phyloP scores from a whole-genome alignment of 2,329 filamentous ascomycete genomes.

The Phaeosphaeriaceae sp. region DNA sequence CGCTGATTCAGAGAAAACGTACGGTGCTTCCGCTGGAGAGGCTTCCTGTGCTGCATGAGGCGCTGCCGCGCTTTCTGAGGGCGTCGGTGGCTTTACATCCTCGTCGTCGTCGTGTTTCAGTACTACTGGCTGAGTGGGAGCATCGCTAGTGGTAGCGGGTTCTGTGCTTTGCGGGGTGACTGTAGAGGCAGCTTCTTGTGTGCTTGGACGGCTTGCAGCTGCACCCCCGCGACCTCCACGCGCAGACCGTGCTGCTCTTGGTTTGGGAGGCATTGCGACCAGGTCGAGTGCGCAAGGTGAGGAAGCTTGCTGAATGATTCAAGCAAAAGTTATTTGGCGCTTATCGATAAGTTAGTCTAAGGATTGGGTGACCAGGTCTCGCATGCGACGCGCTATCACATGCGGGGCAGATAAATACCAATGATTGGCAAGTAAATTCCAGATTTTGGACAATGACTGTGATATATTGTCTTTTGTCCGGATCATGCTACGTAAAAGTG shows the following conservation, averaged over 20 bases:
- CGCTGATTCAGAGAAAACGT: slow-evolving; percentile 2
- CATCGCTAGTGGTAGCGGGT: slow-evolving; percentile 11
- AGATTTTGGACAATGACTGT: slow-evolving; percentile 1
- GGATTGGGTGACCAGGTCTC: not conserved
- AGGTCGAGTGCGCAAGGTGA: slow-evolving; percentile 1
- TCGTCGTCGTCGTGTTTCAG: slow-evolving; percentile 27
- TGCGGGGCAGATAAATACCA: slow-evolving; percentile 3
- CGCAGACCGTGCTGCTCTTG: slow-evolving; percentile 28
- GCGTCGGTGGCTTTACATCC: slow-evolving; percentile 18
- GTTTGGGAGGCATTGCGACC: slow-evolving; percentile 31
- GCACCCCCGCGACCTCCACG: slow-evolving; percentile 29
- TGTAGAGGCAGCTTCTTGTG: slow-evolving; percentile 18
- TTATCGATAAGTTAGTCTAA: slow-evolving; percentile 44
- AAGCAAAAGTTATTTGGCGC: slow-evolving; percentile 23
- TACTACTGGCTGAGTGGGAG: slow-evolving; percentile 13
- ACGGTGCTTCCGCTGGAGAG: slow-evolving; percentile 20
- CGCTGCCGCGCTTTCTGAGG: slow-evolving; percentile 16
- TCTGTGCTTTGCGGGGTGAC: slow-evolving; percentile 24
- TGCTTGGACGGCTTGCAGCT: slow-evolving; percentile 12
- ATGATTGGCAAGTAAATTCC: not conserved
- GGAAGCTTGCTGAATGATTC: slow-evolving; percentile 4
- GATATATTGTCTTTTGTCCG: slow-evolving; percentile 7
- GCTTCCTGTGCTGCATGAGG: slow-evolving; percentile 18
- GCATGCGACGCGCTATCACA: slow-evolving; percentile 29
- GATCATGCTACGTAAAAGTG: not conserved